A percentile compares a stretch with the other conserved stretches of the same genome.
Evolutionary conservation across 352 stramenopile species (phyloP).

Genomic region (Globisporangium perplexum): DNA sequence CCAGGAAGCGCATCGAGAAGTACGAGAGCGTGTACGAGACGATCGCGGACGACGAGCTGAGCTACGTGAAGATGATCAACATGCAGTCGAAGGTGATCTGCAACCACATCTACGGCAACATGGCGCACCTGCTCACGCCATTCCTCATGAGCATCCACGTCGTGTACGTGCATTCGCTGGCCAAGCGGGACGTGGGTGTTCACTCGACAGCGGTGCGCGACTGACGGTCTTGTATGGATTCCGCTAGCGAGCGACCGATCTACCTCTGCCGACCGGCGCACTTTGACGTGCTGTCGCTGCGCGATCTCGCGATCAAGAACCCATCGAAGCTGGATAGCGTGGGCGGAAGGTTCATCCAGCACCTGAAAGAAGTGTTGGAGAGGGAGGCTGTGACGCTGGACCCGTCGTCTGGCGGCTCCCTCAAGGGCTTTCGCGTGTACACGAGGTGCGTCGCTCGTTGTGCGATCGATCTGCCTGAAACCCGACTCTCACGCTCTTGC

Average conservation of each 20-base stretch:
- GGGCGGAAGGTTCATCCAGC: constrained; percentile 19
- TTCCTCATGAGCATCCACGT: constrained; percentile 53
- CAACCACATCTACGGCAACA: constrained; percentile 45
- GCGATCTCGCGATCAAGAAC: constrained; percentile 10
- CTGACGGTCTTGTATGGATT: too few relatives aligned
- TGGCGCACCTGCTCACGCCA: constrained; percentile 39
- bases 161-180: constrained; percentile 16
- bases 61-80: constrained; percentile 70
- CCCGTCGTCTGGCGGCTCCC: neutral
- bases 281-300: constrained; percentile 17
- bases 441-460: constrained; percentile 21
- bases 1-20: constrained; percentile 49
- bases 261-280: constrained; percentile 37
- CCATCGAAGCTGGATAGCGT: constrained; percentile 14
- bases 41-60: constrained; percentile 55
- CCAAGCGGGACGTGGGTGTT: too few relatives aligned
- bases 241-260: constrained; percentile 23
- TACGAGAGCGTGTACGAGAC: constrained; percentile 67
- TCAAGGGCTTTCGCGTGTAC: constrained; percentile 31
- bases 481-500: neutral
- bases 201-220: too few relatives aligned
- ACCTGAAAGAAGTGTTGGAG: constrained; percentile 21
- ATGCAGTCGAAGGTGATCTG: constrained; percentile 55
- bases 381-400: constrained; percentile 6
- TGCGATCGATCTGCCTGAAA: neutral